A percentile compares a stretch with the other conserved stretches of the same genome.
phyloP scores from a whole-genome alignment of 257 asterid species.

The Knoxia roxburghii region DNA sequence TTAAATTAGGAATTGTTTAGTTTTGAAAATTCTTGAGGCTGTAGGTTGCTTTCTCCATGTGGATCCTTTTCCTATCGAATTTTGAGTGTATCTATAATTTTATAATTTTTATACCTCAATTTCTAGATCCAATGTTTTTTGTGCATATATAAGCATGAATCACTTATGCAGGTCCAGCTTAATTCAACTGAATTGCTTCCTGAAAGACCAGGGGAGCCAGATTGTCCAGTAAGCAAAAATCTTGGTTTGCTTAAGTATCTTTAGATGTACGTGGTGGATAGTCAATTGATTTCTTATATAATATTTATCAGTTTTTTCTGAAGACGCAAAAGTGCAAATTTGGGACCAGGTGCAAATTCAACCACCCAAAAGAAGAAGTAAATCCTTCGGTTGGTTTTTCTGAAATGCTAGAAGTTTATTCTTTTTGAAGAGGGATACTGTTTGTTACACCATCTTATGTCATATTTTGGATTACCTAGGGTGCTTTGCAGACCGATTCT shows the following conservation, averaged over 20 bases:
- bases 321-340: constrained; percentile 93
- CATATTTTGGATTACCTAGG: constrained; percentile 42
- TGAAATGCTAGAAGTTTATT: constrained; percentile 8
- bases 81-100: neutral
- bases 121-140: neutral
- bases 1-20: neutral
- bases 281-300: neutral
- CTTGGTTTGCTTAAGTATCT: neutral
- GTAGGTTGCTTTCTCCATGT: neutral
- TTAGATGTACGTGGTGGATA: neutral
- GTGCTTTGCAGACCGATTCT: constrained; percentile 42
- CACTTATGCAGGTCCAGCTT: constrained; percentile 60
- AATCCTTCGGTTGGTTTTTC: constrained; percentile 42
- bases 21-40: neutral
- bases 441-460: constrained; percentile 8
- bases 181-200: constrained; percentile 65
- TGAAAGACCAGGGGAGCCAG: constrained; percentile 82
- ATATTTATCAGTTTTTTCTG: constrained; percentile 54
- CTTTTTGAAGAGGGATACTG: neutral
- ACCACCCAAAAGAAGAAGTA: constrained; percentile 73
- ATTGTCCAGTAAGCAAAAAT: constrained; percentile 81
- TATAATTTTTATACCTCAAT: neutral
- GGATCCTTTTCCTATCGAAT: neutral
- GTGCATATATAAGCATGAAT: constrained; percentile 2
- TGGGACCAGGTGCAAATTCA: constrained; percentile 81